Percentiles rank a stretch among this genome's conserved stretches.
Conservation (phyloP, 805 yeast species). For the Saccharomycopsis sp. region DNA sequence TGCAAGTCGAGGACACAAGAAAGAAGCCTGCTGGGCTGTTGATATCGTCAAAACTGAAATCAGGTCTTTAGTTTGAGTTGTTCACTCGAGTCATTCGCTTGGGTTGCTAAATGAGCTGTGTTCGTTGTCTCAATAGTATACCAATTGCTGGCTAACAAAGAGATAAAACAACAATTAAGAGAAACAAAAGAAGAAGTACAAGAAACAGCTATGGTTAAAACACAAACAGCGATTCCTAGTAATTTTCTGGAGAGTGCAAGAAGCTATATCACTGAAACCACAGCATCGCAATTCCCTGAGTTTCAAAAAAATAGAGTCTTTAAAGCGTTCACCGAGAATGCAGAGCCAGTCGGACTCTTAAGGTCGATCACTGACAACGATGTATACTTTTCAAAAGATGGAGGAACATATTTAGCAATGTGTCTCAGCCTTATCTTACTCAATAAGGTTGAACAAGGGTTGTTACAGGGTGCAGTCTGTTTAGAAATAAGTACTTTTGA, state of each 20-base stretch:
- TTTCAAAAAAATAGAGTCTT: background rate
- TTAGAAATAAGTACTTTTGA: constrained; percentile 10
- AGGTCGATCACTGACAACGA: constrained; percentile 3
- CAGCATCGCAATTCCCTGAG: background rate
- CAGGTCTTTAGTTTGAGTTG: no score
- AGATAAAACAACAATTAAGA: background rate
- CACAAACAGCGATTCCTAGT: background rate
- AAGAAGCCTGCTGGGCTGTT: no score
- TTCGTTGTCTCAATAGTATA: no score
- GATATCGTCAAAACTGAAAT: no score
- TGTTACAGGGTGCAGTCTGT: constrained; percentile 13
- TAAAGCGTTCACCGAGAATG: background rate
- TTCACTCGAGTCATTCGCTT: no score
- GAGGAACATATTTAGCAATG: constrained; percentile 8
- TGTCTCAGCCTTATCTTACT: constrained; percentile 10
- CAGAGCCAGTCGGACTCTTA: background rate
- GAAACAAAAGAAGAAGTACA: background rate
- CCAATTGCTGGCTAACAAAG: background rate
- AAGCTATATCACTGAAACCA: background rate
- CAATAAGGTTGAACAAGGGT: constrained; percentile 6
- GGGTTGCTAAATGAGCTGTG: no score
- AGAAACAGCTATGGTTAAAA: background rate
- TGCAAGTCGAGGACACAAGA: background rate
- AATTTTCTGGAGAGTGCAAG: background rate
- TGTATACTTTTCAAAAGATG: constrained; percentile 8